Base-by-base conservation (phyloP, 2,329 filamentous ascomycete genomes). In the Sporothrix brasiliensis region DNA sequence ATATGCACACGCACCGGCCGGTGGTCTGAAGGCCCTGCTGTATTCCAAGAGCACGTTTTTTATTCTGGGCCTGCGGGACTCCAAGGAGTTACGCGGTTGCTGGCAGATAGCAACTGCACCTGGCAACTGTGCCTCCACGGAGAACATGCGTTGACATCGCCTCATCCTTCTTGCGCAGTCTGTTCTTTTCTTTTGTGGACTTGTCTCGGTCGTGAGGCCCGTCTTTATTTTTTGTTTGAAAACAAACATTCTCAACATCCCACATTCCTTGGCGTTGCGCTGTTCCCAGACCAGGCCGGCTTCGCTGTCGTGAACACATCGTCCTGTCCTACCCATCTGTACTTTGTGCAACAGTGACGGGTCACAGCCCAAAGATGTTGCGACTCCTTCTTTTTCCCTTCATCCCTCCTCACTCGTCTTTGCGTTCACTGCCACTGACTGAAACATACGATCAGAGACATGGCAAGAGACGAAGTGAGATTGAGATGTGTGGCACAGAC, bases 11-110 rank as follows among this genome's bases (percentile, higher is more conserved):
- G 27, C 61, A 39, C 24, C 61, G 47, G 27, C 61, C 61, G 61
- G 61, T 66, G 61, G 9, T 21, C 16, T 52, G 39, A 61, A 5
- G 24, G 19, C 27, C 47, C 9, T 66, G 61, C 61, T 39, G 61
- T 66, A 52, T 66, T 10, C 47, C 47, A 39, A 66, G 47, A 52
- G 47, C 61, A 66, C 61, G 61, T 66, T 66, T 66, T 66, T 30
- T n/a, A 16, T 14, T 14, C 13, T 7, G 9, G 41, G 41, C 2
- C 41, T 2, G 41, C 41, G 10, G 10, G 2, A 44, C 41, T 11
- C 1, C 13, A 44, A 44, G 41, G 47, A 47, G 60, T 65, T 50
- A 24, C 27, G 60, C 60, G 60, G 13, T 50, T 65, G 19, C 30
- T 13, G 41, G 27, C 27, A 39, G 5, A 49, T 5, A 49, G 39